Percentiles rank a stretch among this genome's conserved stretches.
phyloP scores from a whole-genome alignment of 352 stramenopile species.

The Pythium sp. region DNA sequence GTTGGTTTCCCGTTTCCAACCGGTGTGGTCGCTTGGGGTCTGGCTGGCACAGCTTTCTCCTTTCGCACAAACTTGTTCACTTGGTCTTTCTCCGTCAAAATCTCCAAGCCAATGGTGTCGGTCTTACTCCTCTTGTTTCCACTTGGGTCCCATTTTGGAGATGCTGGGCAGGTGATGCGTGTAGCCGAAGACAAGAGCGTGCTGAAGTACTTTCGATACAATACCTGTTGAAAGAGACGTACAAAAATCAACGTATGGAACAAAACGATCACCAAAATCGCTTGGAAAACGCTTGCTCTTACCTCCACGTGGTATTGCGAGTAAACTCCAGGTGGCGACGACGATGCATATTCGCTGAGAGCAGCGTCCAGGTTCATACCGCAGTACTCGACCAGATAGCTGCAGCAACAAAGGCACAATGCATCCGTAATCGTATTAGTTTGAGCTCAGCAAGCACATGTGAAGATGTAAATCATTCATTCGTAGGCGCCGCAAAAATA shows the following conservation, averaged over 20 bases:
- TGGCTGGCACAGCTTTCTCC: slow-evolving; percentile 15
- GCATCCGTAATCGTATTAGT: background rate
- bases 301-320: slow-evolving; percentile 69
- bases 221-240: slow-evolving; percentile 22
- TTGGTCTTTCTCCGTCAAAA: slow-evolving; percentile 72
- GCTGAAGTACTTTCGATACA: slow-evolving; percentile 82
- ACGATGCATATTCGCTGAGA: slow-evolving; percentile 56
- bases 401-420: slow-evolving; percentile 19
- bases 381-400: slow-evolving; percentile 73
- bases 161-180: slow-evolving; percentile 41
- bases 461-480: background rate
- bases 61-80: slow-evolving; percentile 60
- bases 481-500: background rate
- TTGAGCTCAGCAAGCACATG: background rate
- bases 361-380: slow-evolving; percentile 57
- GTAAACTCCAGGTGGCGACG: slow-evolving; percentile 62
- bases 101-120: slow-evolving; percentile 44
- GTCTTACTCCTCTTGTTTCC: slow-evolving; percentile 35
- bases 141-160: slow-evolving; percentile 68
- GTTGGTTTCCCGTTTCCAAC: slow-evolving; percentile 24
- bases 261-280: background rate
- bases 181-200: slow-evolving; percentile 54
- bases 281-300: slow-evolving; percentile 1
- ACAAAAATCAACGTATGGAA: slow-evolving; percentile 4
- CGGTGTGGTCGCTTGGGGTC: slow-evolving; percentile 20